Base-by-base conservation (phyloP, 176 grass and related monocot genomes). In the Oryza nivara region DNA sequence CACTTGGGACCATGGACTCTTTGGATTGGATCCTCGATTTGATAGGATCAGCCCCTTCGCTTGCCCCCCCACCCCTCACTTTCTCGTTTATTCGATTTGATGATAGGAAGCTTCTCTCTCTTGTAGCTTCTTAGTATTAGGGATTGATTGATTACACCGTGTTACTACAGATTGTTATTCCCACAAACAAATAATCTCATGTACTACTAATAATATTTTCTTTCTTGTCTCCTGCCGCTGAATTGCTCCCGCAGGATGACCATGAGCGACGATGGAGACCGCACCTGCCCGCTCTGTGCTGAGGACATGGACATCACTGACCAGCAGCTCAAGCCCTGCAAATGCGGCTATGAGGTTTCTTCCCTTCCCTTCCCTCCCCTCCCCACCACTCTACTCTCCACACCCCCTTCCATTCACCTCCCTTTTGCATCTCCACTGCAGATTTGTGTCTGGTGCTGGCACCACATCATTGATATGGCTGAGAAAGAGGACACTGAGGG, bases 401-500 rank as follows among this genome's bases (percentile, higher is more conserved):
- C 47, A 4, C 11, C 17, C 35, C 4, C 4, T 10, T 11, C 23
- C 40, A 41, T 41, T 52, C 30, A 56, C 6, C 4, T 75, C 68
- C 56, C 34, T 11, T 32, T 54, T 25, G 47, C 68, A 14, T 9
- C 9, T 63, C 26, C 7, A 15, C 60, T 66, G 30, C 75, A 99
- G 97, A 94, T 99, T 79, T 99, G 97, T 82, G 91, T 99, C 56
- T 99, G 97, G 97, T 99, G 97, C 64, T 99, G 93, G 93, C 97
- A 99, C 86, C 97, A 99, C 25, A 92, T 99, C 86, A 96, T 94
- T 75, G 93, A 96, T 72, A 96, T 99, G 91, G 91, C 97, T 28
- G 93, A 96, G 78, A 99, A 99, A 78, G 97, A 99, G 71, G 93
- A 99, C 19, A 92, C 90, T 0, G 93, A 96, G 85, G 97, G 93